A percentile compares a stretch with the other conserved stretches of the same genome.
Evolutionary conservation across 371 early-diverging fungal species (phyloP).

Genomic region (Blakeslea trispora): DNA sequence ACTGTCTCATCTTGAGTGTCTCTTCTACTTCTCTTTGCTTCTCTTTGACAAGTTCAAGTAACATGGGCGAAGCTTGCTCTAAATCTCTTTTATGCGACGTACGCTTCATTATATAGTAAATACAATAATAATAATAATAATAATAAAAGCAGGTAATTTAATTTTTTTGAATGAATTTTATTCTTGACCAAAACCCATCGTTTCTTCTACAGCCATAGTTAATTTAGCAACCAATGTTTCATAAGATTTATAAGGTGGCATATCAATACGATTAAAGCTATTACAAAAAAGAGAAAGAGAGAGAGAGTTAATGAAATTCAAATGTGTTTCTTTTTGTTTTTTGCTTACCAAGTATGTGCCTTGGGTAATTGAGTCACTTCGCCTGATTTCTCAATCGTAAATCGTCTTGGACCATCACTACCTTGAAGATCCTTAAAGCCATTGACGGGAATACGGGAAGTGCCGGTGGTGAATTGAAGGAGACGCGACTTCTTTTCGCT

Average conservation of each 20-base stretch:
- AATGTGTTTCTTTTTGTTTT: background rate
- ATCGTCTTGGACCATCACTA: slow-evolving; percentile 93
- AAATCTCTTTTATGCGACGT: background rate
- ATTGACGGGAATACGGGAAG: slow-evolving; percentile 97
- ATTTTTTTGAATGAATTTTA: slow-evolving; percentile 29
- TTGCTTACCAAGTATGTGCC: slow-evolving; percentile 87
- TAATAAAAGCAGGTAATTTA: too few species aligned
- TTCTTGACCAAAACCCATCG: slow-evolving; percentile 86
- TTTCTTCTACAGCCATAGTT: slow-evolving; percentile 93
- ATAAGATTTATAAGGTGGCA: slow-evolving; percentile 87
- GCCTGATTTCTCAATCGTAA: slow-evolving; percentile 96
- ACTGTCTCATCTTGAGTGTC: slow-evolving; percentile 5
- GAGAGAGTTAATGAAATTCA: slow-evolving; percentile 1
- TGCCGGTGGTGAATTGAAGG: slow-evolving; percentile 98
- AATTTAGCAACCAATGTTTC: slow-evolving; percentile 78
- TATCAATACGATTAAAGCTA: slow-evolving; percentile 95
- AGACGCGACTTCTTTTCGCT: slow-evolving; percentile 93
- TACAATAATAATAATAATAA: too few species aligned
- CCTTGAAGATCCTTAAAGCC: slow-evolving; percentile 99
- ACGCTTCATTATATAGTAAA: too few species aligned
- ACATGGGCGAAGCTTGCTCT: slow-evolving; percentile 6
- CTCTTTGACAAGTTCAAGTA: slow-evolving; percentile 1
- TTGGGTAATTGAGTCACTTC: slow-evolving; percentile 89
- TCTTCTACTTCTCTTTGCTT: slow-evolving; percentile 8
- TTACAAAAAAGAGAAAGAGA: background rate